Conservation (phyloP, 306 rosid species). For the Cucumis cinereus region DNA sequence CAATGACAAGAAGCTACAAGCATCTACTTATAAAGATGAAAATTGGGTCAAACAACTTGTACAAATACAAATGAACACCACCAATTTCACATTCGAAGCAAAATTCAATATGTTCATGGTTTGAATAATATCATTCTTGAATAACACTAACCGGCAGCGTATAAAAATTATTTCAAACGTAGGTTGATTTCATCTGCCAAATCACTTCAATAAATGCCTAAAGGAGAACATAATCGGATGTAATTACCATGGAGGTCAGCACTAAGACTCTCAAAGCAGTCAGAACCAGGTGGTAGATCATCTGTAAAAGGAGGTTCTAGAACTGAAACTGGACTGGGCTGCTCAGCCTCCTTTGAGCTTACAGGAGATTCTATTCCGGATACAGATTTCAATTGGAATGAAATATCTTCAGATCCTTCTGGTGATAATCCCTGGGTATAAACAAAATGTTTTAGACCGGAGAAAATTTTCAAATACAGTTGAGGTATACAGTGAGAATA, state of each 20-base stretch:
- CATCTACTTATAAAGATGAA: background rate
- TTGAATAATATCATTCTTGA: background rate
- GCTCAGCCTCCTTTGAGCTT: conserved; percentile 71
- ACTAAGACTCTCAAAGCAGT: conserved; percentile 81
- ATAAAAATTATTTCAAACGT: background rate
- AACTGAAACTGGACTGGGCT: conserved; percentile 95
- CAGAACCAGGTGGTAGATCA: conserved; percentile 74
- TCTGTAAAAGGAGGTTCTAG: conserved; percentile 71
- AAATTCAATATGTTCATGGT: background rate
- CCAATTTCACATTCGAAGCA: background rate
- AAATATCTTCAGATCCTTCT: conserved; percentile 26
- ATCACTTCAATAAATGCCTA: conserved; percentile 1
- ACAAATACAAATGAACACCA: background rate
- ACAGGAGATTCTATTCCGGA: conserved; percentile 42
- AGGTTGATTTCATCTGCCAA: background rate
- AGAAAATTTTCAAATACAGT: background rate
- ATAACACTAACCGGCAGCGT: background rate
- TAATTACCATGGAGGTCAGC: conserved; percentile 77
- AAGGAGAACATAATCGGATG: background rate
- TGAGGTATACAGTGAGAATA: background rate
- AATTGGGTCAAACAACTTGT: background rate
- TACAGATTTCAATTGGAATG: conserved; percentile 24
- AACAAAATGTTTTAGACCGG: conserved; percentile 15
- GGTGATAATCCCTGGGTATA: conserved; percentile 39
- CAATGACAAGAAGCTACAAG: background rate